A percentile compares a stretch with the other conserved stretches of the same genome.
Evolutionary conservation across 2,329 filamentous ascomycete species (phyloP).

Genomic region (Ceratocystis albifundus): DNA sequence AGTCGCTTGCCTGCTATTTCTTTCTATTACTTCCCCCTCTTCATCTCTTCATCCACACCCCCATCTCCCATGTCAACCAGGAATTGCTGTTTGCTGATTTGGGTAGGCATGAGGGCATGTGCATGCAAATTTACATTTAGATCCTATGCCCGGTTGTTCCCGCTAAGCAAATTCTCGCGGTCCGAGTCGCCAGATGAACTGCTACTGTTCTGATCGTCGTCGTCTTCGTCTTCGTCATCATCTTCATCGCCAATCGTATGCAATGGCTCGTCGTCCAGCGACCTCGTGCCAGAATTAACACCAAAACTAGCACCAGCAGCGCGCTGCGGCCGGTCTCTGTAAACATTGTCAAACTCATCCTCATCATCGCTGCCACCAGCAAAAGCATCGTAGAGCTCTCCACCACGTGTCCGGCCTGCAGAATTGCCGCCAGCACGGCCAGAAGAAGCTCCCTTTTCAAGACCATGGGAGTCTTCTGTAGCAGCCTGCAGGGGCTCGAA

Average conservation of each 20-base stretch:
- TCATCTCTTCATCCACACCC: neutral
- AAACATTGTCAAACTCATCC: conserved; percentile 33
- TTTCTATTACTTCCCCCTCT: neutral
- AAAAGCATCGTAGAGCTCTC: conserved; percentile 95
- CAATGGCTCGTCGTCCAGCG: conserved; percentile 16
- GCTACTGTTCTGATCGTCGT: conserved; percentile 35
- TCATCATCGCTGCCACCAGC: conserved; percentile 70
- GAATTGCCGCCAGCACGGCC: conserved; percentile 27
- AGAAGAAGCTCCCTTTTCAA: conserved; percentile 28
- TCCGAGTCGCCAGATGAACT: conserved; percentile 33
- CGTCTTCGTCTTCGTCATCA: conserved; percentile 25
- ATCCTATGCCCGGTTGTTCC: neutral
- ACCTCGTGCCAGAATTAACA: neutral
- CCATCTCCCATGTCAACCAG: neutral
- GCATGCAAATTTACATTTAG: neutral
- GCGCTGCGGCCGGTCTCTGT: conserved; percentile 31
- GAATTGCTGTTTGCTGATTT: neutral
- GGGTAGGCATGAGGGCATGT: neutral
- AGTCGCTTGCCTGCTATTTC: neutral
- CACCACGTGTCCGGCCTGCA: conserved; percentile 50
- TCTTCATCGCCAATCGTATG: conserved; percentile 25
- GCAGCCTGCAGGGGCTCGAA: conserved; percentile 86
- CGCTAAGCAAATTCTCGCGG: conserved; percentile 27
- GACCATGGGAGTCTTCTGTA: conserved; percentile 48
- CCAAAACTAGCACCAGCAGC: neutral